Evolutionary conservation across 495 filamentous ascomycete species (phyloP).

Genomic region (Penicillium lividum): DNA sequence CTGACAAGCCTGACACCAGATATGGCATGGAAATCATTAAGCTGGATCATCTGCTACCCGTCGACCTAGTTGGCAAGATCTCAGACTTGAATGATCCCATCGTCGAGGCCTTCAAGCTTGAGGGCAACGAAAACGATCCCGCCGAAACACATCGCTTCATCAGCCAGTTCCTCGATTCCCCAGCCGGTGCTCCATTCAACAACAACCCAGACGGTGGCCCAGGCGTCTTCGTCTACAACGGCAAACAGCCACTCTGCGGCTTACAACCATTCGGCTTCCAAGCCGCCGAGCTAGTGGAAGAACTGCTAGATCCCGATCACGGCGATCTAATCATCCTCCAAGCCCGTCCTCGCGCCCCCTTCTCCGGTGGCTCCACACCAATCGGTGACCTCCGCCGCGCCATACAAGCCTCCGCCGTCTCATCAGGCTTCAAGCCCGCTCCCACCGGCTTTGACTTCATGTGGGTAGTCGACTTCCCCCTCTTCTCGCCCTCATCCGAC

Average conservation of each 20-base stretch:
- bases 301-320: constrained; percentile 55
- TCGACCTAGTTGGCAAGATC: constrained; percentile 72
- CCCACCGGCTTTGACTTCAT: constrained; percentile 63
- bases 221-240: constrained; percentile 72
- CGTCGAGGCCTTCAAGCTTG: constrained; percentile 71
- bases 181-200: constrained; percentile 60
- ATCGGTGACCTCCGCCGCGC: constrained; percentile 75
- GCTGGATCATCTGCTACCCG: constrained; percentile 62
- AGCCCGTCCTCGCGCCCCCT: constrained; percentile 64
- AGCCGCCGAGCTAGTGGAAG: constrained; percentile 59
- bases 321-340: constrained; percentile 80
- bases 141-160: constrained; percentile 60
- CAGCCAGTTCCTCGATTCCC: constrained; percentile 63
- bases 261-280: constrained; percentile 76
- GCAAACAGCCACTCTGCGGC: constrained; percentile 67
- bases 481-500: constrained; percentile 74
- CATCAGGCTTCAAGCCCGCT: constrained; percentile 53
- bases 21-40: constrained; percentile 60
- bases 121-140: constrained; percentile 46
- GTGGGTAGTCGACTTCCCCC: constrained; percentile 88
- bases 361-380: constrained; percentile 69
- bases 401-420: constrained; percentile 66
- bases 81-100: constrained; percentile 59
- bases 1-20: constrained; percentile 89
- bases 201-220: constrained; percentile 70